These are phyloP conservation scores for Brasenia schreberi DNA, from an alignment of 164 flowering plant genomes.

Conservation along the genomic window DNA sequence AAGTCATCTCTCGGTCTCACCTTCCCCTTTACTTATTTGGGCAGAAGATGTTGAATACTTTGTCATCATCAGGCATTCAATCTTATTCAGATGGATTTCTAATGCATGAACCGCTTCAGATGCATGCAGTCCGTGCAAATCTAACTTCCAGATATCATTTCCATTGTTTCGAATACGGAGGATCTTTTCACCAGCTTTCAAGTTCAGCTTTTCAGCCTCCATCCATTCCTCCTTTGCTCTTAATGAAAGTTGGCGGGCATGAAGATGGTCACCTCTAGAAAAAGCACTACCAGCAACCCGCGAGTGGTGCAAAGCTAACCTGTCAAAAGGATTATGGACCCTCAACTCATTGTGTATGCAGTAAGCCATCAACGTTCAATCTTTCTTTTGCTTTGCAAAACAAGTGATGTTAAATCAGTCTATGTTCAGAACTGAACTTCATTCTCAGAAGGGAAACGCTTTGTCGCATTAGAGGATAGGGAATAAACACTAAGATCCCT, in stretches of 20 bases:
- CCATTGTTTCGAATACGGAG: slow-evolving; percentile 36
- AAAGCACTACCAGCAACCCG: slow-evolving; percentile 66
- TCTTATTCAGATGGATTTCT: slow-evolving; percentile 35
- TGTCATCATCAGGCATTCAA: slow-evolving; percentile 32
- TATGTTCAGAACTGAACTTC: background rate
- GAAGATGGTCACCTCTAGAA: slow-evolving; percentile 58
- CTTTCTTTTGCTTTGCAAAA: too few species aligned
- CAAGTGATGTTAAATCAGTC: background rate
- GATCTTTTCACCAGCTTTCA: slow-evolving; percentile 68
- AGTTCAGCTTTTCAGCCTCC: slow-evolving; percentile 50
- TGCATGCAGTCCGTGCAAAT: slow-evolving; percentile 94
- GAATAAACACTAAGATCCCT: too few species aligned
- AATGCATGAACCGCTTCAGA: slow-evolving; percentile 71
- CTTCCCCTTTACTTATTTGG: slow-evolving; percentile 9
- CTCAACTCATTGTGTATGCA: background rate
- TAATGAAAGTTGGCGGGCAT: slow-evolving; percentile 53
- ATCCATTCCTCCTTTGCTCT: slow-evolving; percentile 57
- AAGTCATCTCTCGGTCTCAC: slow-evolving; percentile 9
- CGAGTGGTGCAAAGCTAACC: slow-evolving; percentile 75
- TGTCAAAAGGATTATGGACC: slow-evolving; percentile 10
- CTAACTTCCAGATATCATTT: slow-evolving; percentile 70
- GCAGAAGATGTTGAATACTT: slow-evolving; percentile 18
- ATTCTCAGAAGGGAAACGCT: background rate
- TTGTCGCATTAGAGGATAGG: background rate
- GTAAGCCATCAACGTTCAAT: background rate